Conservation (phyloP, 169 alveolate genomes). For the Cryptosporidium tyzzeri region DNA sequence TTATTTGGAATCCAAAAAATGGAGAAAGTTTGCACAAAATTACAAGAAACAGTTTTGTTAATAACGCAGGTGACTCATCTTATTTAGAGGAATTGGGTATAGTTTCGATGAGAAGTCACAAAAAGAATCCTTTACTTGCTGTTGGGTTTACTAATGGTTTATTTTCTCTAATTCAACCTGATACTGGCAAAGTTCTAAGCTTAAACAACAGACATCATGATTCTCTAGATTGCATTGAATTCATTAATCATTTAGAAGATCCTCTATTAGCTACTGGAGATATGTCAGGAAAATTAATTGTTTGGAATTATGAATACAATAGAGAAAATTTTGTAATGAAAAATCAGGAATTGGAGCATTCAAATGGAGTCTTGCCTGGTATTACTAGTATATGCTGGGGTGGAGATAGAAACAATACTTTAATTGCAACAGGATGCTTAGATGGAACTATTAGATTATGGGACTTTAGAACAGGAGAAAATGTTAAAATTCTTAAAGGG, state of each 20-base stretch:
- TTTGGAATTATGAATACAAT: constrained; percentile 57
- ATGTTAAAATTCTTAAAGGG: constrained; percentile 45
- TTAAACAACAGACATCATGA: constrained; percentile 23
- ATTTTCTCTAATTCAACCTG: constrained; percentile 66
- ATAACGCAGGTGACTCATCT: neutral
- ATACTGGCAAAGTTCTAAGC: constrained; percentile 75
- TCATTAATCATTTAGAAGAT: constrained; percentile 6
- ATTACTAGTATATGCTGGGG: constrained; percentile 60
- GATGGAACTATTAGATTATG: constrained; percentile 72
- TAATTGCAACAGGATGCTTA: constrained; percentile 60
- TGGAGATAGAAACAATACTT: constrained; percentile 10
- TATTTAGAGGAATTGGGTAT: constrained; percentile 33
- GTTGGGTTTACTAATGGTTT: constrained; percentile 38
- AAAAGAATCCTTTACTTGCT: constrained; percentile 41
- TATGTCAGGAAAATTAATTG: constrained; percentile 51
- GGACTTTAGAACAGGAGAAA: constrained; percentile 61
- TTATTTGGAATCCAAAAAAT: constrained; percentile 74
- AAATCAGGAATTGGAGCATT: constrained; percentile 45
- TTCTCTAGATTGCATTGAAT: constrained; percentile 42
- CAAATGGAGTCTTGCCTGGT: constrained; percentile 59
- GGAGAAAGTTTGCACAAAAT: constrained; percentile 71
- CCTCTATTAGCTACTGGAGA: constrained; percentile 69
- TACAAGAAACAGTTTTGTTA: constrained; percentile 7
- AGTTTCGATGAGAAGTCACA: constrained; percentile 45
- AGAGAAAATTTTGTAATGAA: constrained; percentile 28